These are phyloP conservation scores for Trichophyton equinum DNA, from an alignment of 2,329 filamentous ascomycete genomes.

Conservation along the genomic window DNA sequence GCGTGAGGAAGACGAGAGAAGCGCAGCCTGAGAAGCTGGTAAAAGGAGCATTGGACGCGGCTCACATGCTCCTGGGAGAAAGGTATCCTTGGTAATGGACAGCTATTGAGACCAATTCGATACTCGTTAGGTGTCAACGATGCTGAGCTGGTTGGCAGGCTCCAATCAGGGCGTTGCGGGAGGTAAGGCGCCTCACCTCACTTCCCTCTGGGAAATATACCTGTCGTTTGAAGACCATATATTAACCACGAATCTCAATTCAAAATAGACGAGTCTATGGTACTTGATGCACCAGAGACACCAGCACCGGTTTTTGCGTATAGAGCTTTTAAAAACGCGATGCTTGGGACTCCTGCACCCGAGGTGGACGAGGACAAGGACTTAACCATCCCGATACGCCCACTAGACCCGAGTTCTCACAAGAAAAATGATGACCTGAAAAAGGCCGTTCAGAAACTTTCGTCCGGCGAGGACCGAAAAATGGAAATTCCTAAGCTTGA, in stretches of 20 bases:
- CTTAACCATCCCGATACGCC: constrained; percentile 13
- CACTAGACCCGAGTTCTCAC: constrained; percentile 9
- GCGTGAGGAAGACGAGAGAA: not conserved
- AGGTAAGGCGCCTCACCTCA: constrained; percentile 15
- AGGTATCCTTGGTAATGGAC: not conserved
- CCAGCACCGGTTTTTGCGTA: constrained; percentile 55
- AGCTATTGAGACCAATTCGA: not conserved
- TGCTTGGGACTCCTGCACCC: constrained; percentile 44
- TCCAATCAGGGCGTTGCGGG: constrained; percentile 18
- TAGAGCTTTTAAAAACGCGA: constrained; percentile 48
- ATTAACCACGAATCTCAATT: constrained; percentile 4
- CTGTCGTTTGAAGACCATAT: not conserved
- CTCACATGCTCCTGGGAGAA: not conserved
- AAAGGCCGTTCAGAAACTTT: constrained; percentile 14
- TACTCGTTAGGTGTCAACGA: constrained; percentile 7
- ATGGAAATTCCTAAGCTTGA: constrained; percentile 4
- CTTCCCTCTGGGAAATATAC: constrained; percentile 2
- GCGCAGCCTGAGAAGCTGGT: too few relatives aligned
- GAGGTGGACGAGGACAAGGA: constrained; percentile 36
- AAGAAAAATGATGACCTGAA: constrained; percentile 5
- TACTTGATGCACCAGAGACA: constrained; percentile 48
- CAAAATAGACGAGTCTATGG: constrained; percentile 11
- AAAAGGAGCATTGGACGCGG: too few relatives aligned
- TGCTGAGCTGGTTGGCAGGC: constrained; percentile 26
- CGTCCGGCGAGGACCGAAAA: constrained; percentile 5